phyloP scores from a whole-genome alignment of 768 basidiomycete genomes.

The Leccinum truebloodii region DNA sequence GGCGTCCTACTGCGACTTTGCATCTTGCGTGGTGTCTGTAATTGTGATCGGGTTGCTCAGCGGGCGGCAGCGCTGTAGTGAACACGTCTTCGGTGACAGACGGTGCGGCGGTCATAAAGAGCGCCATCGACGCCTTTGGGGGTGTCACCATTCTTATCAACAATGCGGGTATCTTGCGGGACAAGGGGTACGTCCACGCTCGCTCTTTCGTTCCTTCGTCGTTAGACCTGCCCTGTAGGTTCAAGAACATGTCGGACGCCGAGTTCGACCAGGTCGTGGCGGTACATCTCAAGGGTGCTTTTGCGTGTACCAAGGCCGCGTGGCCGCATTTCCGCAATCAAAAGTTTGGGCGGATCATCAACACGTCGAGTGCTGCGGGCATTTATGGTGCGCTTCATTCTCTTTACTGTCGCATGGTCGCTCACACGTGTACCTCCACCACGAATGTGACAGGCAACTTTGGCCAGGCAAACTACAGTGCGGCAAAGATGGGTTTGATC shows the following conservation, averaged over 20 bases:
- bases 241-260: slow-evolving; percentile 96
- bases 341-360: slow-evolving; percentile 92
- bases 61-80: slow-evolving; percentile 85
- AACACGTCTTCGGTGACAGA: slow-evolving; percentile 88
- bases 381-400: slow-evolving; percentile 65
- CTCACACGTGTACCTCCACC: background rate
- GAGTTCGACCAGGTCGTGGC: slow-evolving; percentile 89
- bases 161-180: slow-evolving; percentile 90
- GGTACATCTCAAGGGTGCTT: slow-evolving; percentile 94
- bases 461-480: slow-evolving; percentile 97
- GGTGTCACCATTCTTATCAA: slow-evolving; percentile 87
- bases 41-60: slow-evolving; percentile 29
- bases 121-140: slow-evolving; percentile 84
- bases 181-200: slow-evolving; percentile 58
- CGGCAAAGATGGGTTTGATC: slow-evolving; percentile 96
- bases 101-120: slow-evolving; percentile 83
- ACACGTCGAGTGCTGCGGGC: slow-evolving; percentile 94
- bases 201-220: background rate
- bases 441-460: slow-evolving; percentile 66
- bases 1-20: too few relatives aligned
- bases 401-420: background rate
- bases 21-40: too few relatives aligned
- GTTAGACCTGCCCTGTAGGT: slow-evolving; percentile 44
- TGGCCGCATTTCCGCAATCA: slow-evolving; percentile 97
- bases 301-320: slow-evolving; percentile 87